A percentile compares a stretch with the other conserved stretches of the same genome.
These are phyloP conservation scores for Staphylotrichum tortipilum DNA, from an alignment of 495 filamentous ascomycete species.

Conservation along the genomic window DNA sequence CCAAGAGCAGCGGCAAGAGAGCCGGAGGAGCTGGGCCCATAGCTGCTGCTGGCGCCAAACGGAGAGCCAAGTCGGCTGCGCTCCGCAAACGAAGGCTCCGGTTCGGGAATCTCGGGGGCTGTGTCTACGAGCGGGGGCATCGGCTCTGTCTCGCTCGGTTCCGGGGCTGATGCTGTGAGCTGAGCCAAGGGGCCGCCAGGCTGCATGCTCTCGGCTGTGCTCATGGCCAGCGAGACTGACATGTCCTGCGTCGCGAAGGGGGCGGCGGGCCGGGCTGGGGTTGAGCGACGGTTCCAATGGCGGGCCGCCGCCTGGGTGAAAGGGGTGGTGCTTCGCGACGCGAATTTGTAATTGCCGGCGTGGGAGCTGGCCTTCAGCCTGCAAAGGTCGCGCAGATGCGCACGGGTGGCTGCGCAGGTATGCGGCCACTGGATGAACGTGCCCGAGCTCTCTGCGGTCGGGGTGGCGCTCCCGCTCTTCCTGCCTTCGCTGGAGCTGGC, in stretches of 20 bases:
- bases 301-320: slow-evolving; percentile 48
- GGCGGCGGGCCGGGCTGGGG: slow-evolving; percentile 26
- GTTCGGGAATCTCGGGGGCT: slow-evolving; percentile 12
- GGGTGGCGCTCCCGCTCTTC: slow-evolving; percentile 60
- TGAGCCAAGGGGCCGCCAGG: slow-evolving; percentile 60
- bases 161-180: slow-evolving; percentile 34
- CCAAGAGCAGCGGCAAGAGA: slow-evolving; percentile 33
- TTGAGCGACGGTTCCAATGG: slow-evolving; percentile 34
- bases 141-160: slow-evolving; percentile 11
- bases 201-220: slow-evolving; percentile 72
- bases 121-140: slow-evolving; percentile 1
- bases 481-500: slow-evolving; percentile 15
- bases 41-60: slow-evolving; percentile 47
- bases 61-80: slow-evolving; percentile 51
- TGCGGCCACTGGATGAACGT: slow-evolving; percentile 63
- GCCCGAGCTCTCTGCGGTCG: slow-evolving; percentile 40
- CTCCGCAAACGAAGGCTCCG: slow-evolving; percentile 24
- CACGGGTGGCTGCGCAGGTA: slow-evolving; percentile 69
- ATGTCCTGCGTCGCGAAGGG: slow-evolving; percentile 66
- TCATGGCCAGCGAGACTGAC: slow-evolving; percentile 72
- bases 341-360: slow-evolving; percentile 46
- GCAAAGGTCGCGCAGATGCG: slow-evolving; percentile 74
- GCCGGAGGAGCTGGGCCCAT: slow-evolving; percentile 42
- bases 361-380: slow-evolving; percentile 67
- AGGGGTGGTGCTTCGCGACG: slow-evolving; percentile 67